phyloP scores from a whole-genome alignment of 2,329 filamentous ascomycete genomes.

The Calonectria pauciramosa region DNA sequence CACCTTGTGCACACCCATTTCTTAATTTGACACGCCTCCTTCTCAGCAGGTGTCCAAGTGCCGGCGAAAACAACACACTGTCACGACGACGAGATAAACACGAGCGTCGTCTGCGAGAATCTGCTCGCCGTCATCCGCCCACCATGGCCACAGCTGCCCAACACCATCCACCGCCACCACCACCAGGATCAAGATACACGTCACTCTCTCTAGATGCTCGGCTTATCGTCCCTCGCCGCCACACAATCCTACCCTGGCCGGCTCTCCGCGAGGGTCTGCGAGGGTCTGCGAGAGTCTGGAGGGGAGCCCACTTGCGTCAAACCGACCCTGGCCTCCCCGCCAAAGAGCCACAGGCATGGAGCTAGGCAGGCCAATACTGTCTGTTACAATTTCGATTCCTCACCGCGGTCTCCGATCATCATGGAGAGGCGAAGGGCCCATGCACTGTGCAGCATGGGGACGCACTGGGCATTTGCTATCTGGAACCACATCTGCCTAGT shows the following conservation, averaged over 20 bases:
- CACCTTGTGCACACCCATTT: slow-evolving; percentile 11
- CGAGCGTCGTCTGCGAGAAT: not conserved
- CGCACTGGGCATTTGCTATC: slow-evolving; percentile 38
- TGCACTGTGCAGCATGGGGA: not conserved
- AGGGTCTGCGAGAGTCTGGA: not conserved
- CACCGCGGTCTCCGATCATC: slow-evolving; percentile 8
- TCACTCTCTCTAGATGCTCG: not conserved
- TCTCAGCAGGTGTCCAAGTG: not conserved
- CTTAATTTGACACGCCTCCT: slow-evolving; percentile 6
- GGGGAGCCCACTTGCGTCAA: slow-evolving; percentile 1
- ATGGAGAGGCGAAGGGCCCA: not conserved
- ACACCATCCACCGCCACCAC: not conserved
- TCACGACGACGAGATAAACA: slow-evolving; percentile 6
- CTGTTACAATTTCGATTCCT: slow-evolving; percentile 16
- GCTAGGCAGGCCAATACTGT: not conserved
- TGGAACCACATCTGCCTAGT: slow-evolving; percentile 34
- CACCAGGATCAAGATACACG: not conserved
- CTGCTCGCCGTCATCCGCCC: not conserved
- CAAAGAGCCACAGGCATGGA: not conserved
- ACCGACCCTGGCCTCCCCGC: not conserved
- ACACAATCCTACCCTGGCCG: slow-evolving; percentile 4
- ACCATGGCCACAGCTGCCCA: not conserved
- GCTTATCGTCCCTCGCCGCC: not conserved
- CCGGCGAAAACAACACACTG: slow-evolving; percentile 9
- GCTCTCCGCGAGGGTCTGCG: not conserved